Base-by-base conservation (phyloP, 2,329 filamentous ascomycete genomes). In the Penicillium rolfsii region DNA sequence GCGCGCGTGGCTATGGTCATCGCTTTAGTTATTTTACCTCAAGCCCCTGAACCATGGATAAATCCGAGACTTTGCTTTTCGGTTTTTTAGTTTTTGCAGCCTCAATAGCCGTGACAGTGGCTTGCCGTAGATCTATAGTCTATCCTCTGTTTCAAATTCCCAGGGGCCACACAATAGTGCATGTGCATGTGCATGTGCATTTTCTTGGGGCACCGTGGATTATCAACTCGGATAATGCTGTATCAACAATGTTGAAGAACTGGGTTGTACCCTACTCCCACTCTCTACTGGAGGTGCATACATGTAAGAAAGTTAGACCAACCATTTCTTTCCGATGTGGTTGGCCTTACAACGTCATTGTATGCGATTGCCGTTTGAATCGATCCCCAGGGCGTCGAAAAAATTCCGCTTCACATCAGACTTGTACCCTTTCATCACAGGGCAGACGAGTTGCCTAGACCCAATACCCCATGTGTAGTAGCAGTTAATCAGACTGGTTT, bases 111-210 rank as follows among this genome's bases (percentile, higher is more conserved):
- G 33, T n/a, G 40, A 3, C 19, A 33, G 40, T 38, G 33, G 53
- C 35, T 38, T 33, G 4, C 14, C 4, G 24, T 14, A 12, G 56
- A 57, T 57, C 46, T 26, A 22, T 57, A 52, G 54, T 57, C 28
- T 45, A 12, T 55, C 14, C 8, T 50, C 14, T 22, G 16, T 45
- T 61, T 54, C 19, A 49, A 16, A 55, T 46, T 8, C 14, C 33
- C 52, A 48, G 30, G 28, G 22, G 14, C 45, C 59, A 56, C 38
- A 55, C 36, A 19, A 35, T 46, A 43, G 41, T 35, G 53, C 40
- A 50, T 35, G 52, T 40, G 35, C 33, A n/a, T 56, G 41, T 35
- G 53, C 40, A 50, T 35, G 52, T 40, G 35, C 33, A n/a, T 56
- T 24, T 41, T 28, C n/a, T 16, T 9, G 16, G 24, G 14, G 5